Conservation (phyloP, 148 eudicot genomes). For the Vaccinium myrtillus region DNA sequence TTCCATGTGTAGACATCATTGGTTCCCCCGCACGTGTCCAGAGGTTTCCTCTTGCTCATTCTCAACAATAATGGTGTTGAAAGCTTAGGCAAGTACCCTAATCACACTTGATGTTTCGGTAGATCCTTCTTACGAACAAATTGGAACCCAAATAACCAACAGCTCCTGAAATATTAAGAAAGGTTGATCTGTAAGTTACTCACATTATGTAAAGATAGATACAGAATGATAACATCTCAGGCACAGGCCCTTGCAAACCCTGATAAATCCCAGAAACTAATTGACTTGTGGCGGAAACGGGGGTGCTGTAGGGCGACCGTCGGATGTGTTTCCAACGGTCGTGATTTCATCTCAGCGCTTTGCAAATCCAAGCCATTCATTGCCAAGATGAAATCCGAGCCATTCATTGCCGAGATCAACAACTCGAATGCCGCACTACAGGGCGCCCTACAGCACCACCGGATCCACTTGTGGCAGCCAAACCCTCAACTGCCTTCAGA, state of each 20-base stretch:
- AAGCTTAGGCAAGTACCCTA: slow-evolving; percentile 20
- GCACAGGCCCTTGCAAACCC: background rate
- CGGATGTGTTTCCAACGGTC: too few relatives aligned
- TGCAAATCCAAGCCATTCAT: too few relatives aligned
- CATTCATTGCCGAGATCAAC: too few relatives aligned
- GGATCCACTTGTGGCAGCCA: background rate
- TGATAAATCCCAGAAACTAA: background rate
- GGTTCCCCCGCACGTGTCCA: background rate
- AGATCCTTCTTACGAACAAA: slow-evolving; percentile 47
- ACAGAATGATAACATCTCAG: background rate
- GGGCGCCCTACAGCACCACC: too few relatives aligned
- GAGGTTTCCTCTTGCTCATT: background rate
- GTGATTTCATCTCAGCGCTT: too few relatives aligned
- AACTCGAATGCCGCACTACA: too few relatives aligned
- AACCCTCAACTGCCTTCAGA: background rate
- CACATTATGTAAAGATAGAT: background rate
- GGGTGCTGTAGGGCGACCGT: too few relatives aligned
- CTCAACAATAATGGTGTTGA: background rate
- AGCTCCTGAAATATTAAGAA: slow-evolving; percentile 32
- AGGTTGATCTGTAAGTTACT: background rate
- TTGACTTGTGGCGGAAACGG: background rate
- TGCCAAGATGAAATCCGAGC: too few relatives aligned
- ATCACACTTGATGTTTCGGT: slow-evolving; percentile 49
- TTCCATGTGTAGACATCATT: background rate
- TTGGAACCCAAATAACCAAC: slow-evolving; percentile 48